Evolutionary conservation across 2,329 filamentous ascomycete genomes (phyloP).

Genomic region (Sclerotinia spermophila): DNA sequence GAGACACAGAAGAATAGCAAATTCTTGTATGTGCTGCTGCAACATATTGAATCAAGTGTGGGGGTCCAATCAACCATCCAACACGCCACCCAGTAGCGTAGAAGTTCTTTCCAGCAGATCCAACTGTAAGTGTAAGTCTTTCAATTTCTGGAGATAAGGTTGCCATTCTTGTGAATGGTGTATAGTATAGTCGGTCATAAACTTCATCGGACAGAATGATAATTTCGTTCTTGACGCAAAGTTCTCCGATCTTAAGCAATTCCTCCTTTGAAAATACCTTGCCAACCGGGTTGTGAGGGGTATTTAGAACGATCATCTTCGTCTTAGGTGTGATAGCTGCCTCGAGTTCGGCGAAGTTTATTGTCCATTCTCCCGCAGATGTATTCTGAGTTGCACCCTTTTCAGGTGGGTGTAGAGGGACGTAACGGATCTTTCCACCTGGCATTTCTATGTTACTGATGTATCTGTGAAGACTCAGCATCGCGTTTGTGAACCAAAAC

Average conservation of each 20-base stretch:
- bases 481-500: background rate
- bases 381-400: slow-evolving; percentile 76
- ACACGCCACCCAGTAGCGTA: slow-evolving; percentile 97
- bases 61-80: slow-evolving; percentile 86
- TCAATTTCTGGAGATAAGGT: slow-evolving; percentile 89
- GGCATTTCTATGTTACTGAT: slow-evolving; percentile 99
- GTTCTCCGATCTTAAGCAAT: slow-evolving; percentile 75
- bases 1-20: slow-evolving; percentile 91
- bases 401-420: slow-evolving; percentile 85
- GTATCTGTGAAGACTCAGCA: slow-evolving; percentile 50
- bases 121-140: slow-evolving; percentile 84
- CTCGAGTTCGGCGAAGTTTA: slow-evolving; percentile 81
- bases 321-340: slow-evolving; percentile 78
- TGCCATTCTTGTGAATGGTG: slow-evolving; percentile 88
- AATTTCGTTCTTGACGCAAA: slow-evolving; percentile 90
- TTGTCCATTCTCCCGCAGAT: slow-evolving; percentile 81
- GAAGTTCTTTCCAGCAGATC: slow-evolving; percentile 96
- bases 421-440: slow-evolving; percentile 90
- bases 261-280: slow-evolving; percentile 89
- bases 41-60: slow-evolving; percentile 86
- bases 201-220: slow-evolving; percentile 92
- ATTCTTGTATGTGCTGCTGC: slow-evolving; percentile 91
- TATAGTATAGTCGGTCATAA: slow-evolving; percentile 93
- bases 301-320: slow-evolving; percentile 94
- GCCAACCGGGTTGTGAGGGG: slow-evolving; percentile 87